Percentiles rank a stretch among this genome's conserved stretches.
These are phyloP conservation scores for Cytospora piceicola DNA, from an alignment of 2,329 filamentous ascomycete species.

Conservation along the genomic window DNA sequence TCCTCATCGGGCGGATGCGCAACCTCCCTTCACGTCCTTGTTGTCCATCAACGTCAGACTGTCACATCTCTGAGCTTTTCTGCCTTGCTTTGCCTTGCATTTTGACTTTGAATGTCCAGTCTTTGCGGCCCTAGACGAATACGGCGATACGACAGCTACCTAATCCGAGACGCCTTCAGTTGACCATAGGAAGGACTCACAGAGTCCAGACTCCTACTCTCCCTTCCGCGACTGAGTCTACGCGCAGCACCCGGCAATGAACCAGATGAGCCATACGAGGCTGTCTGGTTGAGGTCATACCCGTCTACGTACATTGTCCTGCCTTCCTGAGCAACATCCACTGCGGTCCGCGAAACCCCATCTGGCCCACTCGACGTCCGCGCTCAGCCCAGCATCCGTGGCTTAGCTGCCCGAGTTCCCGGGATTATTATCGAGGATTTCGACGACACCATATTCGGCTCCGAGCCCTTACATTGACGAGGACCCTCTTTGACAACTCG, in stretches of 20 bases:
- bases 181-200: constrained; percentile 8
- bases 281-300: constrained; percentile 18
- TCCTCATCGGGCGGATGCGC: neutral
- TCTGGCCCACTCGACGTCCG: constrained; percentile 20
- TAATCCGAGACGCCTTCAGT: constrained; percentile 3
- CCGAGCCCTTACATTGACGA: constrained; percentile 13
- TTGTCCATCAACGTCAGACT: neutral
- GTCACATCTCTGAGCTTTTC: neutral
- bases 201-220: neutral
- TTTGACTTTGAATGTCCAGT: neutral
- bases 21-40: neutral
- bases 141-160: constrained; percentile 2
- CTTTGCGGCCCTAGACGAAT: neutral
- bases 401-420: constrained; percentile 21
- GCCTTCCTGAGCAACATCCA: constrained; percentile 13
- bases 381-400: constrained; percentile 20
- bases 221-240: constrained; percentile 5
- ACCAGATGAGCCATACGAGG: constrained; percentile 19
- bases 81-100: constrained; percentile 1
- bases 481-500: neutral
- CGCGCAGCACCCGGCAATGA: constrained; percentile 18
- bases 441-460: neutral
- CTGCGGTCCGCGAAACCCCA: constrained; percentile 17
- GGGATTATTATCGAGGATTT: neutral
- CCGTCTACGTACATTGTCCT: constrained; percentile 19